Conservation (phyloP, 2,329 filamentous ascomycete genomes). For the Microdochium nivale region DNA sequence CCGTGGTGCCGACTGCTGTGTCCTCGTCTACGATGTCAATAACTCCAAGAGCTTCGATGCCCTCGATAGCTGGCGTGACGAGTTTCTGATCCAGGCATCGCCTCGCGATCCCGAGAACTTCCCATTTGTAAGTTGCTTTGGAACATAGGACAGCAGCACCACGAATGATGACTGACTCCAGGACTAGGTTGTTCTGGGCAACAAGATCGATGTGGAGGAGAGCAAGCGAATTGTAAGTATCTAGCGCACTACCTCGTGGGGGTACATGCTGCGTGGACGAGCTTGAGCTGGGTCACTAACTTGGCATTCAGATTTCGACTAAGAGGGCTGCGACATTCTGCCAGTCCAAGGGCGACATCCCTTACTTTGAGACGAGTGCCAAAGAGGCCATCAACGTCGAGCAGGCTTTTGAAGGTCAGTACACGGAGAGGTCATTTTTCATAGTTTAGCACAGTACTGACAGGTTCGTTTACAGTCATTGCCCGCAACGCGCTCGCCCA, state of each 20-base stretch:
- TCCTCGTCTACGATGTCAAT: slow-evolving; percentile 97
- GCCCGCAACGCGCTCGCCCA: slow-evolving; percentile 91
- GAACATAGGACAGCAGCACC: neutral
- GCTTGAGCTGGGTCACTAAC: slow-evolving; percentile 9
- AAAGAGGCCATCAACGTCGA: slow-evolving; percentile 99
- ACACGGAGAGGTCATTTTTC: neutral
- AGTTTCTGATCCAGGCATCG: slow-evolving; percentile 95
- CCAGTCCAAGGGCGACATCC: slow-evolving; percentile 93
- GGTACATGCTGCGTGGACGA: too few species aligned
- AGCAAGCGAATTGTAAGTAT: slow-evolving; percentile 77
- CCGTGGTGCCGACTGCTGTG: slow-evolving; percentile 93
- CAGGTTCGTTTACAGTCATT: slow-evolving; percentile 57
- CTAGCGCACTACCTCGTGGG: neutral
- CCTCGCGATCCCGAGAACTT: slow-evolving; percentile 96
- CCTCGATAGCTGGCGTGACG: slow-evolving; percentile 95
- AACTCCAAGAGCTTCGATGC: slow-evolving; percentile 99
- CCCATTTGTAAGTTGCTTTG: slow-evolving; percentile 72
- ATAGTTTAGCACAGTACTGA: slow-evolving; percentile 1
- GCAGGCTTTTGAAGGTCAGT: slow-evolving; percentile 59
- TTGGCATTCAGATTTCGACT: slow-evolving; percentile 62
- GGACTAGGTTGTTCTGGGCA: slow-evolving; percentile 78
- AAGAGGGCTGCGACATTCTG: slow-evolving; percentile 97
- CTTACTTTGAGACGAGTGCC: slow-evolving; percentile 98
- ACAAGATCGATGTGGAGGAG: slow-evolving; percentile 98
- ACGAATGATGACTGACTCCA: neutral